Conservation (phyloP, 768 basidiomycete species). For the Tylopilus sp. region DNA sequence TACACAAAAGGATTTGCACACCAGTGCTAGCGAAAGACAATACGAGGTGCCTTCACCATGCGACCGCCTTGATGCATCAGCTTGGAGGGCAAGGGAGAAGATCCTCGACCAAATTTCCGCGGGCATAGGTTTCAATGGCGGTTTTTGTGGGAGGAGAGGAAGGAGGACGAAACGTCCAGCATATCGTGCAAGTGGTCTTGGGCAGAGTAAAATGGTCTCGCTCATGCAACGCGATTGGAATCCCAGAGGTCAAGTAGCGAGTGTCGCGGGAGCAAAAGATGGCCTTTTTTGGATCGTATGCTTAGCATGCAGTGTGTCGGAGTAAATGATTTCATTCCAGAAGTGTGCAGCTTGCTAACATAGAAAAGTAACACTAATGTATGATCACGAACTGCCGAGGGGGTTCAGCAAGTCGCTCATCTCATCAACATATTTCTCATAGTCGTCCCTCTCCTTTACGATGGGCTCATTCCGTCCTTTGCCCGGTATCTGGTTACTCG, state of each 20-base stretch:
- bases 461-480: slow-evolving; percentile 21
- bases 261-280: slow-evolving; percentile 4
- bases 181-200: slow-evolving; percentile 60
- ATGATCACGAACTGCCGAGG: slow-evolving; percentile 11
- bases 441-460: slow-evolving; percentile 59
- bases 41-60: slow-evolving; percentile 7
- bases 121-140: slow-evolving; percentile 54
- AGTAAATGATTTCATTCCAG: neutral
- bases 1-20: slow-evolving; percentile 41
- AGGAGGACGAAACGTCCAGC: slow-evolving; percentile 63
- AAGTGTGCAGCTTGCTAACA: neutral
- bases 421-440: slow-evolving; percentile 73
- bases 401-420: slow-evolving; percentile 62
- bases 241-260: neutral
- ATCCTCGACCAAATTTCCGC: slow-evolving; percentile 70
- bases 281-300: too few species aligned
- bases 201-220: slow-evolving; percentile 51
- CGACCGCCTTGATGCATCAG: slow-evolving; percentile 6
- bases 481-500: slow-evolving; percentile 13
- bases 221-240: slow-evolving; percentile 25
- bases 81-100: slow-evolving; percentile 37
- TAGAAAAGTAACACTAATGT: neutral
- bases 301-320: too few species aligned
- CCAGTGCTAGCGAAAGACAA: slow-evolving; percentile 32
- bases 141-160: slow-evolving; percentile 59